Base-by-base conservation (phyloP, 768 basidiomycete species). In the Serendipita sp. region DNA sequence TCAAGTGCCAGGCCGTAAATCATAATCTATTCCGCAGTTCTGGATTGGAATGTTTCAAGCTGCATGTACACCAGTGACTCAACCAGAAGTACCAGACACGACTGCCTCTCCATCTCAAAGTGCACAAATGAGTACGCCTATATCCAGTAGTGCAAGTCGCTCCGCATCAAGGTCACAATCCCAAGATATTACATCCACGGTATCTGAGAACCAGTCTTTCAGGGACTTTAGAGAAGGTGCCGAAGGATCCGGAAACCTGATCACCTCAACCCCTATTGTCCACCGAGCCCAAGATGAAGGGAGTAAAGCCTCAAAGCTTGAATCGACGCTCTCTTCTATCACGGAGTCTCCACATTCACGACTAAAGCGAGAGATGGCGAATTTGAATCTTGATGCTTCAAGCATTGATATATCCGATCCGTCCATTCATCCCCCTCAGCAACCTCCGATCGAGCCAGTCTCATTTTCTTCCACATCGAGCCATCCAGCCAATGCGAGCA, bases 21-120 rank as follows among this genome's bases (percentile, higher is more conserved):
- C 8, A 51, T 18, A 7, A 51, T 51, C 5, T n/a, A 8, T 32
- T 51, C 7, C 7, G 10, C 34, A 60, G 56, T 60, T 60, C 18
- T 60, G 56, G 56, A 60, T 60, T 38, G 35, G 56, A 24, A 60
- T 60, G 56, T 60, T 60, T 60, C 30, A 60, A 60, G 56, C 56
- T 11, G 56, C 56, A 34, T 60, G 56, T 37, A 35, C 56, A 30
- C 56, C 56, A 24, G 35, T 28, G 34, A n/a, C 10, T 8, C 28
- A 60, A 38, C 56, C 28, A 51, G 48, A 5, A 5, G 48, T 8
- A 32, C 8, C 48, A 51, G 48, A 51, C n/a, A 18, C 30, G 8
- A 51, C 48, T 8, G n/a, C 48, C 8, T 18, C 48, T n/a, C 48
- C 48, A 5, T 18, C 48, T 18, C 48, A 51, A 8, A 51, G 18